A percentile compares a stretch with the other conserved stretches of the same genome.
Evolutionary conservation across 768 basidiomycete genomes (phyloP).

Genomic region (Serpula lacrymans): DNA sequence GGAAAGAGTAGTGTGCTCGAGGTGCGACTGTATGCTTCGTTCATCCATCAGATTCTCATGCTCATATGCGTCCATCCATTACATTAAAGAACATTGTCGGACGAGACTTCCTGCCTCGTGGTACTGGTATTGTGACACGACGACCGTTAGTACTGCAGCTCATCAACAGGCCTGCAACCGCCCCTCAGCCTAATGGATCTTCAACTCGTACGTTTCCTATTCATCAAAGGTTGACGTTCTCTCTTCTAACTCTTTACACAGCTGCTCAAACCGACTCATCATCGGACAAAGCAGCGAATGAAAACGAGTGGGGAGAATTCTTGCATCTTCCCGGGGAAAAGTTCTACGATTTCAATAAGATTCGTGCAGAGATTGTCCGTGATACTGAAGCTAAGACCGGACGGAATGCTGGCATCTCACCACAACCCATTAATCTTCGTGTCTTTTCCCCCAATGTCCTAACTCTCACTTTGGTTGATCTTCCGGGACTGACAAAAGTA

Average conservation of each 20-base stretch:
- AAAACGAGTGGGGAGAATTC: slow-evolving; percentile 99
- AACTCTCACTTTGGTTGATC: slow-evolving; percentile 94
- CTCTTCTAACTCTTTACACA: slow-evolving; percentile 7
- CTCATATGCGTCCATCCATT: neutral
- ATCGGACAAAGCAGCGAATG: slow-evolving; percentile 81
- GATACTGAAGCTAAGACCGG: slow-evolving; percentile 99
- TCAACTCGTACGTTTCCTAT: slow-evolving; percentile 35
- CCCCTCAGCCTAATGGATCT: slow-evolving; percentile 41
- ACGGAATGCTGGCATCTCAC: slow-evolving; percentile 97
- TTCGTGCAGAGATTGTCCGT: slow-evolving; percentile 91
- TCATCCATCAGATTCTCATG: slow-evolving; percentile 7
- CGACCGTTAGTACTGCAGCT: slow-evolving; percentile 96
- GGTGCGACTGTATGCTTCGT: slow-evolving; percentile 39
- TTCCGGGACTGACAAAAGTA: slow-evolving; percentile 94
- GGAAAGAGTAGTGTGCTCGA: slow-evolving; percentile 93
- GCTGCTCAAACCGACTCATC: slow-evolving; percentile 38
- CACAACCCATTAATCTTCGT: slow-evolving; percentile 94
- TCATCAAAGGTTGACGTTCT: neutral
- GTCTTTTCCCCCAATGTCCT: slow-evolving; percentile 97
- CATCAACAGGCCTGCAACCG: slow-evolving; percentile 72
- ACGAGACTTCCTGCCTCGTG: slow-evolving; percentile 97
- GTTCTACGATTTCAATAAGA: slow-evolving; percentile 97
- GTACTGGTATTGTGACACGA: slow-evolving; percentile 97
- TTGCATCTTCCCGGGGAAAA: slow-evolving; percentile 95
- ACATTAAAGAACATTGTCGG: slow-evolving; percentile 86